A percentile compares a stretch with the other conserved stretches of the same genome.
phyloP scores from a whole-genome alignment of 306 rosid species.

The Cucumis sativus region DNA sequence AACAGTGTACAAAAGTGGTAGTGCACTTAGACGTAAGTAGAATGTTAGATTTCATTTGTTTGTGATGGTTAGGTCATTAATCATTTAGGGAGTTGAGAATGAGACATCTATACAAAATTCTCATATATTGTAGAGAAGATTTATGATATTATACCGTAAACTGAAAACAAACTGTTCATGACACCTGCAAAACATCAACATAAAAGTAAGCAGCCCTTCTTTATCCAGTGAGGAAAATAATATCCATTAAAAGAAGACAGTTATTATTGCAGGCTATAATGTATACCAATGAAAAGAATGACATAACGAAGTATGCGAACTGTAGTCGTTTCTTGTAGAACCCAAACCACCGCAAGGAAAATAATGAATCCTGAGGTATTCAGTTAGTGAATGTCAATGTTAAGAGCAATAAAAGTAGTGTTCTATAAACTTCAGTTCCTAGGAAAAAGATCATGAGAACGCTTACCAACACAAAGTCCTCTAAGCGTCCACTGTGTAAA shows the following conservation, averaged over 20 bases:
- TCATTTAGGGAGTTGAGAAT: too few species aligned
- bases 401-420: not conserved
- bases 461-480: conserved; percentile 85
- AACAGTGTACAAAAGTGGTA: too few species aligned
- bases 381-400: conserved; percentile 13
- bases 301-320: conserved; percentile 72
- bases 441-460: conserved; percentile 11
- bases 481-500: conserved; percentile 87
- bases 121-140: not conserved
- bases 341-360: conserved; percentile 70
- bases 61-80: too few species aligned
- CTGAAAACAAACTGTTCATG: conserved; percentile 97
- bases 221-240: conserved; percentile 7
- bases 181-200: conserved; percentile 56
- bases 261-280: conserved; percentile 6
- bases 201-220: conserved; percentile 16
- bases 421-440: not conserved
- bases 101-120: too few species aligned
- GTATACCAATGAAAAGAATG: conserved; percentile 76
- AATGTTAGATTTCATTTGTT: too few species aligned
- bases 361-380: conserved; percentile 64
- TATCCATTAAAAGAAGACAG: not conserved
- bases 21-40: too few species aligned
- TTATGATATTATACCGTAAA: conserved; percentile 52
- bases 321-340: conserved; percentile 83